Conservation (phyloP, 2,329 filamentous ascomycete genomes). For the Fusarium odoratissimum region DNA sequence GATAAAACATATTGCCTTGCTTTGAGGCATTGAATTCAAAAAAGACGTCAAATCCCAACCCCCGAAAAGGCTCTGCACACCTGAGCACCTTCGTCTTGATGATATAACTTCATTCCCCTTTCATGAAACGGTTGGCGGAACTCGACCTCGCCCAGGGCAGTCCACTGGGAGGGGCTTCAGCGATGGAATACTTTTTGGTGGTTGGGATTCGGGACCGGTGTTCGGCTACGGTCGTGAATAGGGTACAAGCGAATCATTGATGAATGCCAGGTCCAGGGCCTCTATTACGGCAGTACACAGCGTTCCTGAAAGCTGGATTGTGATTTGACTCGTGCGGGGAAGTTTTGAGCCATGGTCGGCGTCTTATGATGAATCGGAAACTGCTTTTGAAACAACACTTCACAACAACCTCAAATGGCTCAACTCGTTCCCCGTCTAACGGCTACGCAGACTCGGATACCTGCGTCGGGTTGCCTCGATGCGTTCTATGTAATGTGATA, state of each 20-base stretch:
- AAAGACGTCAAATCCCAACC: slow-evolving; percentile 59
- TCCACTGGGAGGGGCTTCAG: slow-evolving; percentile 43
- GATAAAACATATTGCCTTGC: slow-evolving; percentile 65
- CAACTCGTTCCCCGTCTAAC: slow-evolving; percentile 11
- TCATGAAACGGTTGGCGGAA: slow-evolving; percentile 40
- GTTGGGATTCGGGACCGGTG: slow-evolving; percentile 40
- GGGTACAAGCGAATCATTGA: slow-evolving; percentile 47
- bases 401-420: slow-evolving; percentile 27
- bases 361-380: slow-evolving; percentile 48
- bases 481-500: slow-evolving; percentile 14
- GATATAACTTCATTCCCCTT: slow-evolving; percentile 34
- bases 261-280: slow-evolving; percentile 46
- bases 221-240: slow-evolving; percentile 39
- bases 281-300: slow-evolving; percentile 46
- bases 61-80: slow-evolving; percentile 42
- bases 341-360: slow-evolving; percentile 47
- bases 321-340: slow-evolving; percentile 47
- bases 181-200: slow-evolving; percentile 41
- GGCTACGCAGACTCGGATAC: slow-evolving; percentile 4
- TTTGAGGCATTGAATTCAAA: slow-evolving; percentile 66
- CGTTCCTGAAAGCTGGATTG: slow-evolving; percentile 44
- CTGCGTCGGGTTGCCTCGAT: slow-evolving; percentile 15
- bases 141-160: slow-evolving; percentile 41
- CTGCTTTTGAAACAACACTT: slow-evolving; percentile 43
- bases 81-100: slow-evolving; percentile 44